A percentile compares a stretch with the other conserved stretches of the same genome.
Conservation (phyloP, 768 basidiomycete genomes). For the Podaxis rugospora region DNA sequence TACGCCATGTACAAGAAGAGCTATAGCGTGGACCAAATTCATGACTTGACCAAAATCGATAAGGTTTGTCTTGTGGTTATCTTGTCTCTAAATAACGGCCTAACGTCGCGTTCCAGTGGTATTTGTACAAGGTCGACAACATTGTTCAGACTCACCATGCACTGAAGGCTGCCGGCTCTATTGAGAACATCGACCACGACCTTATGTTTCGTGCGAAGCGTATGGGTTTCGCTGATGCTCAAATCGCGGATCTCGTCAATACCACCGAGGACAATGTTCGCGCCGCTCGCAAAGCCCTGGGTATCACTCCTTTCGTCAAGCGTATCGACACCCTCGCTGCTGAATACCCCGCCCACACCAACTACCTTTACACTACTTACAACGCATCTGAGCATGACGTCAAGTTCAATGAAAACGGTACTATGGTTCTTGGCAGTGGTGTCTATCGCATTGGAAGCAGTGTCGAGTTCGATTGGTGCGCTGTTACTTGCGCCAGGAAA, state of each 20-base stretch:
- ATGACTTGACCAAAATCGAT: conserved; percentile 97
- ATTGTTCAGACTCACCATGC: conserved; percentile 85
- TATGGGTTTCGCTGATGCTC: conserved; percentile 93
- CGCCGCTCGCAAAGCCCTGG: conserved; percentile 77
- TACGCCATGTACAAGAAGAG: conserved; percentile 94
- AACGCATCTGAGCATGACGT: conserved; percentile 96
- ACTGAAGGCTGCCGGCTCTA: conserved; percentile 63
- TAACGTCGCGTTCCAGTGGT: conserved; percentile 60
- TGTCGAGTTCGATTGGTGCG: conserved; percentile 99
- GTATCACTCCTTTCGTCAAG: conserved; percentile 96
- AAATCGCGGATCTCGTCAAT: conserved; percentile 80
- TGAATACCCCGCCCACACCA: conserved; percentile 97
- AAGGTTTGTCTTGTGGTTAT: conserved; percentile 46
- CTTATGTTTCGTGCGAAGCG: conserved; percentile 86
- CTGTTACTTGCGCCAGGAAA: conserved; percentile 95
- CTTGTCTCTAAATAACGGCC: background rate
- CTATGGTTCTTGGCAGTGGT: conserved; percentile 98
- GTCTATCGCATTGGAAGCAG: conserved; percentile 98
- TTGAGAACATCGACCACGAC: conserved; percentile 67
- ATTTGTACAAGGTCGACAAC: conserved; percentile 98
- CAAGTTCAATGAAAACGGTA: conserved; percentile 92
- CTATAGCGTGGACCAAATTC: conserved; percentile 86
- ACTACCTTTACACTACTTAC: conserved; percentile 99
- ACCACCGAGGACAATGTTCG: conserved; percentile 78
- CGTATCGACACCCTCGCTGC: conserved; percentile 99